A percentile compares a stretch with the other conserved stretches of the same genome.
Evolutionary conservation across 2,329 filamentous ascomycete genomes (phyloP).

Genomic region (Pseudogymnoascus verrucosus): DNA sequence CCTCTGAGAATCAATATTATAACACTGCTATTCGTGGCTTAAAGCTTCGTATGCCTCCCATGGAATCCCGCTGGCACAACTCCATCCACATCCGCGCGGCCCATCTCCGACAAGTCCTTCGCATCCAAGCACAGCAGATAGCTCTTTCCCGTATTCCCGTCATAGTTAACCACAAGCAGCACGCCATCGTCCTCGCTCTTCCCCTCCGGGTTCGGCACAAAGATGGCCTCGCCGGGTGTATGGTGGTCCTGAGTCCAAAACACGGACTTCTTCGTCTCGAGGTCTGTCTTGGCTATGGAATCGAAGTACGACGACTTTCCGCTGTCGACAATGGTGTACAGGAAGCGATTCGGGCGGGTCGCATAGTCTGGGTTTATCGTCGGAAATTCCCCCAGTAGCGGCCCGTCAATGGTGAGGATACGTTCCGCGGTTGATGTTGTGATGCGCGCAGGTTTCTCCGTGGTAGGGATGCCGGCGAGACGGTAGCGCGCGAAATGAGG

Average conservation of each 20-base stretch:
- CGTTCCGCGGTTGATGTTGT: constrained; percentile 23
- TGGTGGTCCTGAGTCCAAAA: constrained; percentile 54
- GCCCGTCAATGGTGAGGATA: constrained; percentile 41
- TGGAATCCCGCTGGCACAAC: constrained; percentile 59
- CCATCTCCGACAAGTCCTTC: constrained; percentile 53
- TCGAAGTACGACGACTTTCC: constrained; percentile 55
- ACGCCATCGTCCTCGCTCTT: constrained; percentile 55
- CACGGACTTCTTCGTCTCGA: constrained; percentile 40
- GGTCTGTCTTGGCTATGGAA: constrained; percentile 57
- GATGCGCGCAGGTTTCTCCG: background rate
- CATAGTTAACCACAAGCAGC: constrained; percentile 54
- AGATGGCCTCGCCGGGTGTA: constrained; percentile 63
- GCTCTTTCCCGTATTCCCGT: constrained; percentile 49
- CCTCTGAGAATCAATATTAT: background rate
- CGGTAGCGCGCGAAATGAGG: constrained; percentile 17
- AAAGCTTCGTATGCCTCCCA: constrained; percentile 38
- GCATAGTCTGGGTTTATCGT: constrained; percentile 53
- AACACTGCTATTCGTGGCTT: background rate
- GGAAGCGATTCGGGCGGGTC: constrained; percentile 47
- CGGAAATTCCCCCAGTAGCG: constrained; percentile 55
- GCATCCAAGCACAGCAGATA: constrained; percentile 61
- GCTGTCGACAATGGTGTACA: constrained; percentile 49
- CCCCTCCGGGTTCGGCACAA: constrained; percentile 45
- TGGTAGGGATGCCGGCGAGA: constrained; percentile 18
- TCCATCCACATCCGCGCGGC: constrained; percentile 53